Evolutionary conservation across 2,329 filamentous ascomycete species (phyloP).

Genomic region (Neocucurbitaria cava): DNA sequence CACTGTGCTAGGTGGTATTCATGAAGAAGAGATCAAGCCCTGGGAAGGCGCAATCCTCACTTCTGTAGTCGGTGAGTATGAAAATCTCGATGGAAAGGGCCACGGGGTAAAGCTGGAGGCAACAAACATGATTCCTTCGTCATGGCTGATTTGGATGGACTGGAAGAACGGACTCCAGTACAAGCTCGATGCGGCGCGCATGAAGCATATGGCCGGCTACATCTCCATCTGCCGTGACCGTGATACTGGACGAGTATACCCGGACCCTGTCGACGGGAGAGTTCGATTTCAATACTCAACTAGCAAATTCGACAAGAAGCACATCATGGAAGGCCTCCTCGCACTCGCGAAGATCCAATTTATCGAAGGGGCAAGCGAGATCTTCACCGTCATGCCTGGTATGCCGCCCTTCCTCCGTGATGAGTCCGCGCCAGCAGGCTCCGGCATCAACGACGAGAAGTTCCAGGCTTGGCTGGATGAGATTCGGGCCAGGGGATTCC

Average conservation of each 20-base stretch:
- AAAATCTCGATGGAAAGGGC: constrained; percentile 79
- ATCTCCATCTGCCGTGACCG: constrained; percentile 79
- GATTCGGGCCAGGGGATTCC: constrained; percentile 59
- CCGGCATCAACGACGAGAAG: constrained; percentile 63
- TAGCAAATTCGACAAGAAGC: constrained; percentile 73
- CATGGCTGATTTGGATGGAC: constrained; percentile 67
- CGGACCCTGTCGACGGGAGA: constrained; percentile 71
- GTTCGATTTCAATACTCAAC: constrained; percentile 73
- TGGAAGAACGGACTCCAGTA: constrained; percentile 74
- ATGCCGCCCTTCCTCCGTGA: constrained; percentile 68
- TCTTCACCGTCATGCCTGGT: constrained; percentile 69
- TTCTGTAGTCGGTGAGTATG: constrained; percentile 75
- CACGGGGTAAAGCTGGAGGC: constrained; percentile 86
- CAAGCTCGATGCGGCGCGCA: constrained; percentile 73
- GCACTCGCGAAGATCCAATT: constrained; percentile 79
- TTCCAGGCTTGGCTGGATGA: constrained; percentile 69
- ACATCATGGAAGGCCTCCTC: constrained; percentile 74
- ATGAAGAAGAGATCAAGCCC: constrained; percentile 69
- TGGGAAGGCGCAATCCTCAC: constrained; percentile 80
- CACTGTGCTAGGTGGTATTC: constrained; percentile 63
- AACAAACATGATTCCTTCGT: constrained; percentile 74
- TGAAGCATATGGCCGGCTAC: constrained; percentile 73
- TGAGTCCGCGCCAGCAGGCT: constrained; percentile 15
- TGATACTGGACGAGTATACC: constrained; percentile 75
- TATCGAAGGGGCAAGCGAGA: constrained; percentile 79